A percentile compares a stretch with the other conserved stretches of the same genome.
These are phyloP conservation scores for Starmerella tilneyi DNA, from an alignment of 805 yeast species.

Conservation along the genomic window DNA sequence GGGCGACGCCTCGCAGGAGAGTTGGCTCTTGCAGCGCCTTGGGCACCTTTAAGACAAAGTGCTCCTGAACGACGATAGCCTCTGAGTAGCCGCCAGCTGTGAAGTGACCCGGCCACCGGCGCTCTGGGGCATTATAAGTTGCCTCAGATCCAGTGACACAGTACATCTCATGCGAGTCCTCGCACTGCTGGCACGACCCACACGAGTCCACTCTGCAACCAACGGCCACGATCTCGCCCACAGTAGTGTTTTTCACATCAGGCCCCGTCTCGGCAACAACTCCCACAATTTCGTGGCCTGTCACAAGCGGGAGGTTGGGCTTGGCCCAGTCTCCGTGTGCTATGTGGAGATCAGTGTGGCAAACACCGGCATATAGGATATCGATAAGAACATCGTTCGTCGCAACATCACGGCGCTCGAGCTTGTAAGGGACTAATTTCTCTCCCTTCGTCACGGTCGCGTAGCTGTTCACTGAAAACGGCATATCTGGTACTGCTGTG, in stretches of 20 bases:
- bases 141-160: constrained; percentile 38
- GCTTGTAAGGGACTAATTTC: constrained; percentile 6
- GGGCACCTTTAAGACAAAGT: constrained; percentile 56
- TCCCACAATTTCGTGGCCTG: constrained; percentile 41
- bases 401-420: constrained; percentile 16
- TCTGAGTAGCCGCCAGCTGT: constrained; percentile 41
- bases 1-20: constrained; percentile 44
- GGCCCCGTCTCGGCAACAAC: constrained; percentile 41
- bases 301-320: constrained; percentile 31
- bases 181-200: constrained; percentile 51
- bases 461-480: constrained; percentile 12
- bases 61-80: constrained; percentile 40
- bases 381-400: constrained; percentile 30
- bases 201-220: constrained; percentile 63
- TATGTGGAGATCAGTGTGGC: constrained; percentile 51
- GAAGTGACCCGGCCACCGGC: constrained; percentile 47
- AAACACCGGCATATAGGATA: constrained; percentile 32
- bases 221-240: constrained; percentile 71
- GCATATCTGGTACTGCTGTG: too few relatives aligned
- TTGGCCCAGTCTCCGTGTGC: constrained; percentile 44
- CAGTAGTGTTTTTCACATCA: constrained; percentile 40
- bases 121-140: constrained; percentile 40
- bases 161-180: constrained; percentile 43
- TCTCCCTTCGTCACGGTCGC: background rate
- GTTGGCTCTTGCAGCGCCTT: constrained; percentile 38